phyloP scores from a whole-genome alignment of 2,329 filamentous ascomycete genomes.

The Exophiala xenobiotica region DNA sequence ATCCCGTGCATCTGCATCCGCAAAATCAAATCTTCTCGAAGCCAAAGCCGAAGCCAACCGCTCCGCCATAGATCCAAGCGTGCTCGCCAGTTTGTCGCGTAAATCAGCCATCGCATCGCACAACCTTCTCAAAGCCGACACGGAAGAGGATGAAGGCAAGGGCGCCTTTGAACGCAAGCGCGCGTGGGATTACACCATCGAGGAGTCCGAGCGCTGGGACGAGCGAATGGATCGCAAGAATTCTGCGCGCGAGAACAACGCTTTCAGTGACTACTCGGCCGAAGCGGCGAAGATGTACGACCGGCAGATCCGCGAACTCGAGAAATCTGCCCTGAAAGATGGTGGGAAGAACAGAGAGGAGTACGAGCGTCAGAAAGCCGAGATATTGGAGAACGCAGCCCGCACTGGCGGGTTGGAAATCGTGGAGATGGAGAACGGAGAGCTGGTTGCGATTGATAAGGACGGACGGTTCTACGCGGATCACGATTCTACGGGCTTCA shows the following conservation, averaged over 20 bases:
- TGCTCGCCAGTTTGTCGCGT: constrained; percentile 75
- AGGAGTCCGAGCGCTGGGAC: constrained; percentile 94
- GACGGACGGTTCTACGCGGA: constrained; percentile 90
- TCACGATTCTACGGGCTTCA: constrained; percentile 75
- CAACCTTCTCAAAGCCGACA: constrained; percentile 89
- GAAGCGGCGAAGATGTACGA: constrained; percentile 94
- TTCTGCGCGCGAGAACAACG: constrained; percentile 75
- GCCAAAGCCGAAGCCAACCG: constrained; percentile 80
- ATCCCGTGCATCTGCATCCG: constrained; percentile 44
- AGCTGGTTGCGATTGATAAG: constrained; percentile 89
- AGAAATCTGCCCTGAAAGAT: constrained; percentile 48
- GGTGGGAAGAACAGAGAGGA: constrained; percentile 60
- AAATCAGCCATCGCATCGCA: constrained; percentile 85
- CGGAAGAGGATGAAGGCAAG: constrained; percentile 71
- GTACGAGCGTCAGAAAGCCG: constrained; percentile 66
- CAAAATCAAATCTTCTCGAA: constrained; percentile 76
- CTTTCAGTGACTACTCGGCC: constrained; percentile 83
- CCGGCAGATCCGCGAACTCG: constrained; percentile 75
- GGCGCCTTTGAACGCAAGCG: constrained; percentile 83
- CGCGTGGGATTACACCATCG: constrained; percentile 97
- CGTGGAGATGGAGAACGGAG: constrained; percentile 90
- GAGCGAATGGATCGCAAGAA: constrained; percentile 83
- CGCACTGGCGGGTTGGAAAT: constrained; percentile 83
- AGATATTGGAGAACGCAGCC: constrained; percentile 84
- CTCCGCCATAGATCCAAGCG: constrained; percentile 70